phyloP scores from a whole-genome alignment of 108 stramenopile species.

The Fragilaria crotonensis region DNA sequence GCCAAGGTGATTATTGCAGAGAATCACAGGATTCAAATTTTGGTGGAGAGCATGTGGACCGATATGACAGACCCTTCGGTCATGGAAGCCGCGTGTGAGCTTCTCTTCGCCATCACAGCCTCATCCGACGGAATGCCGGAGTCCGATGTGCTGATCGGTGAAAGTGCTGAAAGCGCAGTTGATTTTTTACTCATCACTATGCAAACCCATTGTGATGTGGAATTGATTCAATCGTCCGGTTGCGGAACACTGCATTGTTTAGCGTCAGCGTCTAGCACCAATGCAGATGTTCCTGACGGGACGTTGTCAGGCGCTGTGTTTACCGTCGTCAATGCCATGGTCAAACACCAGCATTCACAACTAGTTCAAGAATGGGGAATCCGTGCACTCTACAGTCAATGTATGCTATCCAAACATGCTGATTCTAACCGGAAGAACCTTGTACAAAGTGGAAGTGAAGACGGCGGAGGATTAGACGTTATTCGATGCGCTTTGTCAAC shows the following conservation, averaged over 20 bases:
- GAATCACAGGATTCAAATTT: slow-evolving; percentile 15
- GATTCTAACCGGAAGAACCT: slow-evolving; percentile 25
- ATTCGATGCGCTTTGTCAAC: slow-evolving; percentile 18
- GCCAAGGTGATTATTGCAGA: slow-evolving; percentile 10
- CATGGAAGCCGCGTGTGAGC: slow-evolving; percentile 22
- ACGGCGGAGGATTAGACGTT: slow-evolving; percentile 23
- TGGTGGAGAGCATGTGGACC: slow-evolving; percentile 22
- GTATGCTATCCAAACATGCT: slow-evolving; percentile 22
- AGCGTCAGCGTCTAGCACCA: slow-evolving; percentile 24
- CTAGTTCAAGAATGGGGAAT: slow-evolving; percentile 29
- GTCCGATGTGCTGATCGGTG: slow-evolving; percentile 12
- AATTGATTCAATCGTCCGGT: slow-evolving; percentile 28
- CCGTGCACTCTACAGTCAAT: slow-evolving; percentile 37
- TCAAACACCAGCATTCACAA: slow-evolving; percentile 11
- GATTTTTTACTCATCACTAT: slow-evolving; percentile 39
- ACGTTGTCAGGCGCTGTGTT: slow-evolving; percentile 24
- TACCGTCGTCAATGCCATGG: slow-evolving; percentile 28
- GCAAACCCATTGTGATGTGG: slow-evolving; percentile 24
- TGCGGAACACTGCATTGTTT: slow-evolving; percentile 31
- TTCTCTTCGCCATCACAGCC: slow-evolving; percentile 23
- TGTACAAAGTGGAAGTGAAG: slow-evolving; percentile 18
- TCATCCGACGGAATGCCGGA: slow-evolving; percentile 7
- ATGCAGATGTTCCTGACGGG: slow-evolving; percentile 21
- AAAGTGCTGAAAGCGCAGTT: slow-evolving; percentile 16
- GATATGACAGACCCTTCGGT: slow-evolving; percentile 21